Evolutionary conservation across 331 rosid species (phyloP).

Genomic region (Malus hybrid): DNA sequence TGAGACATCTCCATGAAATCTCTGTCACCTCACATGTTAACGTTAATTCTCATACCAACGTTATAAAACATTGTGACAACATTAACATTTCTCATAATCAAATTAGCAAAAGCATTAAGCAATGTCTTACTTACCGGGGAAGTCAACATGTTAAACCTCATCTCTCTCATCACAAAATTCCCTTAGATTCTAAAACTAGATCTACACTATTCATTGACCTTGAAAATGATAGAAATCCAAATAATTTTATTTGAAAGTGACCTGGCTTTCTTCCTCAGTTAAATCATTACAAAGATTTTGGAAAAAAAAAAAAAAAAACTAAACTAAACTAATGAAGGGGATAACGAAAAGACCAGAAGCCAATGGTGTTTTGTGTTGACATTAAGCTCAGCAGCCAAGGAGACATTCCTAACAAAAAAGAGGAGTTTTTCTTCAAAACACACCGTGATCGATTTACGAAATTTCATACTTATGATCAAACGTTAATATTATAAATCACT

Average conservation of each 20-base stretch:
- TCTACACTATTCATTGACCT: not conserved
- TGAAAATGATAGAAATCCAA: not conserved
- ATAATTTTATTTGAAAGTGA: not conserved
- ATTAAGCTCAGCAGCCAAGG: not conserved
- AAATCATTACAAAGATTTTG: not conserved
- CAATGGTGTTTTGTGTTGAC: constrained; percentile 1
- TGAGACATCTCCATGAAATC: no score
- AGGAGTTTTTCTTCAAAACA: no score
- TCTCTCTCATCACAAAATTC: not conserved
- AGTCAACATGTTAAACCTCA: not conserved
- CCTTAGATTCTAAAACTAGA: not conserved
- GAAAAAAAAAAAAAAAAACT: not conserved
- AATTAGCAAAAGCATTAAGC: not conserved
- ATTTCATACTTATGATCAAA: no score
- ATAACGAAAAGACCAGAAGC: no score
- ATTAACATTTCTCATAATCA: no score
- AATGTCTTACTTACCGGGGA: not conserved
- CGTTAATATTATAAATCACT: no score
- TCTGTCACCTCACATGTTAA: no score
- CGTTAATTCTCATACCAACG: no score
- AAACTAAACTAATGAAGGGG: not conserved
- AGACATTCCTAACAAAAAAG: no score
- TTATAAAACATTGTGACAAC: no score
- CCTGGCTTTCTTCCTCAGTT: not conserved
- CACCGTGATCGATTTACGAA: no score